These are phyloP conservation scores for Scytalidium sp. DNA, from an alignment of 2,329 filamentous ascomycete species.

Conservation along the genomic window DNA sequence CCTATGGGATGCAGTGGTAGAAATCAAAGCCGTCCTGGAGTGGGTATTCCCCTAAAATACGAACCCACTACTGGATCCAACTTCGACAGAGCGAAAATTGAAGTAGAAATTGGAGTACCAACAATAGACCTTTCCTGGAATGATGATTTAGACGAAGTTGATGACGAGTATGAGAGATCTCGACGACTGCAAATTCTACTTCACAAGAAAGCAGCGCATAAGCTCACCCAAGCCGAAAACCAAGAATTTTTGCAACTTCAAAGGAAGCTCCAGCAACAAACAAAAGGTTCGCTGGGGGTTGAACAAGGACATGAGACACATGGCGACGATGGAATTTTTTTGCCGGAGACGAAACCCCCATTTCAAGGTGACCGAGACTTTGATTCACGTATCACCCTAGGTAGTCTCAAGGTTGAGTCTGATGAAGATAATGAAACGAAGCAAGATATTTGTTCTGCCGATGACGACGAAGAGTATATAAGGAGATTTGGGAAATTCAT, in stretches of 20 bases:
- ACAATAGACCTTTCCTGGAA: conserved; percentile 17
- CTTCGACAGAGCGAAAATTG: conserved; percentile 4
- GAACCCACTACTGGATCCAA: not conserved
- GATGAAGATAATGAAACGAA: too few relatives aligned
- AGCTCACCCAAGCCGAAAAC: conserved; percentile 5
- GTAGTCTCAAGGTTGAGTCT: too few relatives aligned
- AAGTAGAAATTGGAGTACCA: conserved; percentile 5
- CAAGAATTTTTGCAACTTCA: conserved; percentile 8
- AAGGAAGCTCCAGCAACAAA: not conserved
- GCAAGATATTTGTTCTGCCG: too few relatives aligned
- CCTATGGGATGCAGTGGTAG: not conserved
- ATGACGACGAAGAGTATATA: conserved; percentile 2
- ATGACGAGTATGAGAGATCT: conserved; percentile 9
- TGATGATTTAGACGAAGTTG: conserved; percentile 8
- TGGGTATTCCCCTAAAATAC: not conserved
- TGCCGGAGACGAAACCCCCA: conserved; percentile 7
- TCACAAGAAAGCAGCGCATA: conserved; percentile 1
- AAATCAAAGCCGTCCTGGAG: not conserved
- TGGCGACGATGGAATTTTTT: conserved; percentile 13
- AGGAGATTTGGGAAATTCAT: not conserved
- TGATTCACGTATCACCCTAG: too few relatives aligned
- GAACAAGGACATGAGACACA: not conserved
- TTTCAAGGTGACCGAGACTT: not conserved
- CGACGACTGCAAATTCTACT: conserved; percentile 1
- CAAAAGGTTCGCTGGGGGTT: not conserved